A percentile compares a stretch with the other conserved stretches of the same genome.
These are phyloP conservation scores for Lagenaria siceraria DNA, from an alignment of 306 rosid genomes.

Conservation along the genomic window DNA sequence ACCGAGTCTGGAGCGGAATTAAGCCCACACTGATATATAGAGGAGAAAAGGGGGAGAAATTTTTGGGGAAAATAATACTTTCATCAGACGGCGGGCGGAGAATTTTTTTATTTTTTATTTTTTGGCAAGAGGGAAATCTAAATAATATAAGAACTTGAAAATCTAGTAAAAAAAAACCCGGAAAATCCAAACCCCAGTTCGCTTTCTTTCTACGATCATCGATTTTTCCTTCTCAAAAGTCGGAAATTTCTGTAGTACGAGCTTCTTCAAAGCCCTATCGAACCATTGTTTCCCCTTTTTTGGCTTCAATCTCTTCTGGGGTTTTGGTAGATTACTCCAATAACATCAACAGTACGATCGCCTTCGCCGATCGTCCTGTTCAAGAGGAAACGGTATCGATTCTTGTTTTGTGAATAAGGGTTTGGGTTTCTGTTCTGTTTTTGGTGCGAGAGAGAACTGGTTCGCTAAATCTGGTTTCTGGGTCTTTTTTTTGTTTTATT, in stretches of 20 bases:
- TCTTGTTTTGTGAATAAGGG: conserved; percentile 13
- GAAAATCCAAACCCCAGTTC: not conserved
- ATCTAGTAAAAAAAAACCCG: not conserved
- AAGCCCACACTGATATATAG: not conserved
- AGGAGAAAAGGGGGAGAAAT: not conserved
- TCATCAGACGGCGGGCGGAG: not conserved
- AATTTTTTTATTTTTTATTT: not conserved
- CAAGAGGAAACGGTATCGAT: not conserved
- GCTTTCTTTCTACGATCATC: not conserved
- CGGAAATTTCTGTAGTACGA: not conserved
- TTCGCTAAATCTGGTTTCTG: conserved; percentile 26
- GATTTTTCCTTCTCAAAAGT: not conserved
- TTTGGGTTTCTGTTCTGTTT: conserved; percentile 17
- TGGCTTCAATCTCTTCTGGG: not conserved
- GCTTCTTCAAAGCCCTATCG: not conserved
- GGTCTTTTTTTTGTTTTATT: conserved; percentile 12
- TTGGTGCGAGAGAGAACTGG: conserved; percentile 12
- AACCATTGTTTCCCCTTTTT: not conserved
- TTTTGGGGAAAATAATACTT: not conserved
- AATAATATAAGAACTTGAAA: not conserved
- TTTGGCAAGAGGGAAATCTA: not conserved
- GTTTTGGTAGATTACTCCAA: not conserved
- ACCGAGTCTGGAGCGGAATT: not conserved
- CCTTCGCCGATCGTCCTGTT: not conserved
- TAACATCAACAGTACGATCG: not conserved